Evolutionary conservation across 805 yeast species (phyloP), one percentile per base, ranked within the genome.

Genomic region (Kuraishia molischiana): DNA sequence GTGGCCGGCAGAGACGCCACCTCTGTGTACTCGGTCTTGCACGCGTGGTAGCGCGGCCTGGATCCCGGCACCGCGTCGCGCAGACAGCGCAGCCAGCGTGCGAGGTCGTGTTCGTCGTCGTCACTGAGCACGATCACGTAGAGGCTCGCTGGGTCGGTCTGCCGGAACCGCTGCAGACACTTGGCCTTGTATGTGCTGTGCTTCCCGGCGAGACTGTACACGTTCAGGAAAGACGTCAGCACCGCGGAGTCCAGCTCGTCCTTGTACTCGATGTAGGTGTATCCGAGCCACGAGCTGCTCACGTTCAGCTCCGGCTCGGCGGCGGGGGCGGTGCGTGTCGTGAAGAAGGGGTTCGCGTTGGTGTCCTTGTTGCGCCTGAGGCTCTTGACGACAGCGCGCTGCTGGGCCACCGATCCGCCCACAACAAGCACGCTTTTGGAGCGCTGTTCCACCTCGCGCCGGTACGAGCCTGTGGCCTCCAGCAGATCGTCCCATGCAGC

Each of bases 391-490:
- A 38, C 15, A 9, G 15, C 15, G 13, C 17, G 19, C 24, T 38
- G 40, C 24, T 38, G 24, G 5, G 6, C 15, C 9, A 29, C 10
- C 3, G 40, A 19, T 17, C 40, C 40, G 5, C 40, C 40, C 15
- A 38, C 15, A 4, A 38, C 22, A 8, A 38, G 32, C 15, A 38
- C 24, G 9, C 37, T 28, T 17, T 33, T 34, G 19, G 32, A 5
- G n/a, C 35, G 24, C 13, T 14, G n/a, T n/a, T n/a, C n/a, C n/a
- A n/a, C n/a, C n/a, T n/a, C n/a, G n/a, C n/a, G n/a, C n/a, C n/a
- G n/a, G n/a, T n/a, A n/a, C n/a, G n/a, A n/a, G n/a, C n/a, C n/a
- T n/a, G n/a, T n/a, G n/a, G n/a, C n/a, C n/a, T n/a, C n/a, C n/a
- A n/a, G n/a, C n/a, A n/a, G n/a, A n/a, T n/a, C n/a, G n/a, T n/a